These are phyloP conservation scores for Cytospora leucostoma DNA, from an alignment of 2,329 filamentous ascomycete species.

Conservation along the genomic window DNA sequence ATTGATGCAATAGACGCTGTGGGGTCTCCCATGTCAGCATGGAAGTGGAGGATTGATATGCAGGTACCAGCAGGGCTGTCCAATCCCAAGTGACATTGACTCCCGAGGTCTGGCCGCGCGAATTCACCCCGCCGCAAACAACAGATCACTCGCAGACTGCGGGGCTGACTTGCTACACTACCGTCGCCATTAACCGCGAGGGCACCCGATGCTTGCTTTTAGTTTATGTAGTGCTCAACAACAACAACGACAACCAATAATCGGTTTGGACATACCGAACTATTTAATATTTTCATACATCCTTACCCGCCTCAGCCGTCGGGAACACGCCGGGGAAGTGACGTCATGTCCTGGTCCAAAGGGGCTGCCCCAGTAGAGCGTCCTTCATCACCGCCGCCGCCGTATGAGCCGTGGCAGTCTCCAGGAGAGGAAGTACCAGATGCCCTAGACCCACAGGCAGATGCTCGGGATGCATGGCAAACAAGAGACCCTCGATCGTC, in stretches of 20 bases:
- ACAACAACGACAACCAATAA: not conserved
- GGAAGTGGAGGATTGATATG: slow-evolving; percentile 1
- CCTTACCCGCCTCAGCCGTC: not conserved
- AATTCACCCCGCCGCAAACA: not conserved
- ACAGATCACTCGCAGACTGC: not conserved
- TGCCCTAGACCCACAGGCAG: slow-evolving; percentile 18
- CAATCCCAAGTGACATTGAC: not conserved
- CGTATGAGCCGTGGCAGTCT: slow-evolving; percentile 21
- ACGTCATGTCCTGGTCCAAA: slow-evolving; percentile 24
- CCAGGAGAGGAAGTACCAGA: not conserved
- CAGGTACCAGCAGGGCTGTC: slow-evolving; percentile 1
- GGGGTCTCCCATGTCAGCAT: not conserved
- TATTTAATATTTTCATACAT: not conserved
- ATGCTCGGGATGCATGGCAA: slow-evolving; percentile 26
- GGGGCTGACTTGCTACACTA: not conserved
- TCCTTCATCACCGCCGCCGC: slow-evolving; percentile 21
- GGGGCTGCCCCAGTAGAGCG: slow-evolving; percentile 10
- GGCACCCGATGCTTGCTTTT: not conserved
- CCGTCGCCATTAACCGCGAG: not conserved
- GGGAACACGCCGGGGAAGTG: slow-evolving; percentile 7
- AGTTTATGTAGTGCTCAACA: not conserved
- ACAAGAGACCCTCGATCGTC: slow-evolving; percentile 49
- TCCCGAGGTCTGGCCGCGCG: slow-evolving; percentile 1
- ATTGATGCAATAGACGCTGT: not conserved
- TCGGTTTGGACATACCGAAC: not conserved